Evolutionary conservation across 1,284 basidiomycete species (phyloP).

Genomic region (Pseudozyma hubeiensis): DNA sequence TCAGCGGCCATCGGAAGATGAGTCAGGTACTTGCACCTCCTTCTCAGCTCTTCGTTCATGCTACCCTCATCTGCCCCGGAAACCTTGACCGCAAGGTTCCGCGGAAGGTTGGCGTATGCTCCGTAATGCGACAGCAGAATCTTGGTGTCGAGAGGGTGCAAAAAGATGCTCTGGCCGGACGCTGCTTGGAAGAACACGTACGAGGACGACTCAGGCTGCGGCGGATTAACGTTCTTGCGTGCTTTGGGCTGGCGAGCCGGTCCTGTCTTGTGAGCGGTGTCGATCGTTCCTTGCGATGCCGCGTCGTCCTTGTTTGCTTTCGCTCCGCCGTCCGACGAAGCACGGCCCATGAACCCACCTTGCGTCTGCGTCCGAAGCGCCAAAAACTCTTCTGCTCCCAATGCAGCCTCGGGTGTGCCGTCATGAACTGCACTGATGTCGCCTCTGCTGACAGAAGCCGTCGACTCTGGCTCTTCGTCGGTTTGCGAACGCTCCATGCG

Average conservation of each 20-base stretch:
- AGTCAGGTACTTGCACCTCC: slow-evolving; percentile 92
- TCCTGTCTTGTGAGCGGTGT: slow-evolving; percentile 4
- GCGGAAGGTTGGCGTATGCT: slow-evolving; percentile 85
- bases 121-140: slow-evolving; percentile 87
- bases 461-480: slow-evolving; percentile 30
- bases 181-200: slow-evolving; percentile 97
- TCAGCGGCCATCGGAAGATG: slow-evolving; percentile 92
- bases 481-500: slow-evolving; percentile 46
- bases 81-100: slow-evolving; percentile 81
- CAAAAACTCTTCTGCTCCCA: slow-evolving; percentile 43
- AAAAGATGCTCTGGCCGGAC: slow-evolving; percentile 88
- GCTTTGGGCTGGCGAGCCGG: slow-evolving; percentile 22
- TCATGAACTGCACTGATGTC: slow-evolving; percentile 12
- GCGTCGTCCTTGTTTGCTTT: slow-evolving; percentile 5
- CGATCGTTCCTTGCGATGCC: slow-evolving; percentile 3
- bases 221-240: slow-evolving; percentile 61
- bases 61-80: slow-evolving; percentile 78
- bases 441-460: background rate
- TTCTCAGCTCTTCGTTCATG: slow-evolving; percentile 89
- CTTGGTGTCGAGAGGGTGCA: slow-evolving; percentile 95
- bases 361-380: slow-evolving; percentile 33
- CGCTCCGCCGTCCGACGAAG: slow-evolving; percentile 5
- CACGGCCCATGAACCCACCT: slow-evolving; percentile 23
- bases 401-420: slow-evolving; percentile 30
- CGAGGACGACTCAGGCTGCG: slow-evolving; percentile 56